Conservation (phyloP, 345 rosid species). For the Mangifera indica region DNA sequence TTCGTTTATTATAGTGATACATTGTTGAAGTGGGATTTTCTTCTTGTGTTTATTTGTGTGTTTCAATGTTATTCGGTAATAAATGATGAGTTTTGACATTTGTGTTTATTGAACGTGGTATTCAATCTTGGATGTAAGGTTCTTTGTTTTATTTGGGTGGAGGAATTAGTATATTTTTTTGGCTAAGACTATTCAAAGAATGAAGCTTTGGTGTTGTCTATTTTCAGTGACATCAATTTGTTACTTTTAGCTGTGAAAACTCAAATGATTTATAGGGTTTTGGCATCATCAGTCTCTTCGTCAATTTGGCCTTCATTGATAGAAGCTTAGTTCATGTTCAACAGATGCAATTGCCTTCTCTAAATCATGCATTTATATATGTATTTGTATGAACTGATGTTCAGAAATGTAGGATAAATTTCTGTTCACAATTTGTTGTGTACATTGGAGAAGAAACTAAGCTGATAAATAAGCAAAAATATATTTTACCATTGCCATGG, state of each 20-base stretch:
- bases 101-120: neutral
- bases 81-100: neutral
- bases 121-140: slow-evolving; percentile 10
- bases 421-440: no score
- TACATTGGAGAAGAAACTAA: no score
- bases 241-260: slow-evolving; percentile 69
- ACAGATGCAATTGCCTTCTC: slow-evolving; percentile 63
- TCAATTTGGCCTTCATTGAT: slow-evolving; percentile 46
- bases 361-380: slow-evolving; percentile 52
- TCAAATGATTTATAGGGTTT: slow-evolving; percentile 63
- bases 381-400: slow-evolving; percentile 46
- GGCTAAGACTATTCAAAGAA: slow-evolving; percentile 80
- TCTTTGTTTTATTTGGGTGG: slow-evolving; percentile 52
- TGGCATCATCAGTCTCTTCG: slow-evolving; percentile 44
- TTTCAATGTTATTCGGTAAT: neutral
- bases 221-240: slow-evolving; percentile 83
- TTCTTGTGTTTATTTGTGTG: no score
- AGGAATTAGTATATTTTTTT: slow-evolving; percentile 67
- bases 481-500: no score
- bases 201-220: slow-evolving; percentile 87
- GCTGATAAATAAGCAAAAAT: no score
- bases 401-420: no score
- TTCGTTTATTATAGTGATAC: neutral
- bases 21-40: no score
- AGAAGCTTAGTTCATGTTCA: slow-evolving; percentile 65